Percentiles rank a stretch among this genome's conserved stretches.
phyloP scores from a whole-genome alignment of 2,329 filamentous ascomycete species.

The Colletotrichum nymphaeae region DNA sequence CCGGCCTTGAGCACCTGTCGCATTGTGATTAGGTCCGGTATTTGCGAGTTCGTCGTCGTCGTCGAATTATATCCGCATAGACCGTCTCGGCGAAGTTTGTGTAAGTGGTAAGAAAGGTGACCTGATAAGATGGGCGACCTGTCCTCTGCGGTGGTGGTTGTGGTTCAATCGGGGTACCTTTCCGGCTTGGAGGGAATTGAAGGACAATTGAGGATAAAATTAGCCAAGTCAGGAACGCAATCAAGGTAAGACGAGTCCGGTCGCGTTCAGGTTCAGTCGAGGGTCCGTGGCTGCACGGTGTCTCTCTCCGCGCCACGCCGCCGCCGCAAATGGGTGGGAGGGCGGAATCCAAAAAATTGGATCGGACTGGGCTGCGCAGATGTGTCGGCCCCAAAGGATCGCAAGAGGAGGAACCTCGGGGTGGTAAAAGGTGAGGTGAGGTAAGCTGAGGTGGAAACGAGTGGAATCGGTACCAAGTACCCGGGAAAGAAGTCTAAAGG shows the following conservation, averaged over 20 bases:
- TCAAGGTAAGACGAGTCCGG: slow-evolving; percentile 24
- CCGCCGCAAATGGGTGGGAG: slow-evolving; percentile 19
- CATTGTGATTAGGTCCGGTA: slow-evolving; percentile 34
- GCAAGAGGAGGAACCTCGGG: not conserved
- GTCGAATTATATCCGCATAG: not conserved
- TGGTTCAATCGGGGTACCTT: not conserved
- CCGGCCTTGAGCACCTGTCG: slow-evolving; percentile 49
- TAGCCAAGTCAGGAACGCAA: not conserved
- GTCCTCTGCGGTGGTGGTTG: not conserved
- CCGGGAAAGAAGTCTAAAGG: slow-evolving; percentile 37
- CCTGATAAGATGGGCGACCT: not conserved
- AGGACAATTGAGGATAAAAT: slow-evolving; percentile 3
- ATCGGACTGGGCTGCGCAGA: not conserved
- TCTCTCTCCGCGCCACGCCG: slow-evolving; percentile 29
- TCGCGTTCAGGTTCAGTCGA: slow-evolving; percentile 19
- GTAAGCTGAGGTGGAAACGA: slow-evolving; percentile 51
- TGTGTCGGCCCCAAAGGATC: slow-evolving; percentile 1
- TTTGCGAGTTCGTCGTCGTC: not conserved
- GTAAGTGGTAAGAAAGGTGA: not conserved
- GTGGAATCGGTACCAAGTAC: slow-evolving; percentile 66
- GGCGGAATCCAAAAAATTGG: slow-evolving; percentile 7
- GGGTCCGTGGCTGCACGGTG: slow-evolving; percentile 31
- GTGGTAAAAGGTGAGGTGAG: slow-evolving; percentile 15
- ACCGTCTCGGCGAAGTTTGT: not conserved
- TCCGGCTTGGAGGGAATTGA: slow-evolving; percentile 13